Percentiles rank a stretch among this genome's conserved stretches.
phyloP scores from a whole-genome alignment of 495 filamentous ascomycete genomes.

The Neurospora discreta region DNA sequence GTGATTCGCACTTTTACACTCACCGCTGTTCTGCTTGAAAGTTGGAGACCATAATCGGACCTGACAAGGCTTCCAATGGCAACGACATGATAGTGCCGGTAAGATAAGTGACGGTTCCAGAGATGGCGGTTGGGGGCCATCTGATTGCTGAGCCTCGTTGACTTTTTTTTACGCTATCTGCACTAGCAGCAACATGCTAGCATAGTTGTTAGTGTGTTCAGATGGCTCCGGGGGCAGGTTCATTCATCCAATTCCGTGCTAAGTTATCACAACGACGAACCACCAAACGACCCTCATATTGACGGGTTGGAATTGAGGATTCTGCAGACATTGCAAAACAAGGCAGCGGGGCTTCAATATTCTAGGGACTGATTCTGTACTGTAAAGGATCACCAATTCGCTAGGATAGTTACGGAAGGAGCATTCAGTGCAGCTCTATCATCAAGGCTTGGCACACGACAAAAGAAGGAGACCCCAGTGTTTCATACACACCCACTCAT shows the following conservation, averaged over 20 bases:
- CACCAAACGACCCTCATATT: background rate
- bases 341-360: background rate
- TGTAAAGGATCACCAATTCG: background rate
- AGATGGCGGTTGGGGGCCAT: background rate
- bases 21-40: background rate
- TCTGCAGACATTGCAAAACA: background rate
- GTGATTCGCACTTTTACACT: background rate
- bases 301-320: background rate
- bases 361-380: background rate
- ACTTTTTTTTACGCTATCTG: background rate
- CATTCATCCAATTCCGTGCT: background rate
- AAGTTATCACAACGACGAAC: background rate
- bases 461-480: background rate
- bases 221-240: background rate
- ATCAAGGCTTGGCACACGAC: background rate
- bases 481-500: background rate
- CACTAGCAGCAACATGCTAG: background rate
- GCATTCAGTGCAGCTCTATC: background rate
- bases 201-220: background rate
- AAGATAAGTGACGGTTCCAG: background rate
- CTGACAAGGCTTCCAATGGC: background rate
- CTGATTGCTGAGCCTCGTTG: background rate
- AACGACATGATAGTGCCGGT: background rate
- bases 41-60: background rate
- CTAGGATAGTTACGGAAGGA: background rate